Conservation (phyloP, 148 eudicot genomes). For the Heliosperma pusillum region DNA sequence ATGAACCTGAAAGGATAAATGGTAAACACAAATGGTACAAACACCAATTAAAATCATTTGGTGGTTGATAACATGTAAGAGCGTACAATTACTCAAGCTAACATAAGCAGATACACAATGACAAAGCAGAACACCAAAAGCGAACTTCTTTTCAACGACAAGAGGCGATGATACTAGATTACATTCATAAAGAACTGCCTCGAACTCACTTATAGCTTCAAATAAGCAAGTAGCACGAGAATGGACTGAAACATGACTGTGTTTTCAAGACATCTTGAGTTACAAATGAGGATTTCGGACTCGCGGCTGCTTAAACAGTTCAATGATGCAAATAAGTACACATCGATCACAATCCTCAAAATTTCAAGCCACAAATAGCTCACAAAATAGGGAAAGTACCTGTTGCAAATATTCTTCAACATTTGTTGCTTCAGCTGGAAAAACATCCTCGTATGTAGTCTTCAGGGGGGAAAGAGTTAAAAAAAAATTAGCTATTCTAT, state of each 20-base stretch:
- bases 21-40: conserved; percentile 6
- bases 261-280: not conserved
- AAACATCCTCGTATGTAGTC: conserved; percentile 96
- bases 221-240: not conserved
- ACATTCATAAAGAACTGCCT: not conserved
- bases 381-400: conserved; percentile 36
- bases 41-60: not conserved
- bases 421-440: conserved; percentile 92
- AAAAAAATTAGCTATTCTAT: conserved; percentile 8
- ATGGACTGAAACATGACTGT: not conserved
- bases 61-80: not conserved
- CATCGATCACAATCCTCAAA: not conserved
- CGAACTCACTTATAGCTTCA: not conserved
- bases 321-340: too few relatives aligned
- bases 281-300: not conserved
- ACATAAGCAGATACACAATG: not conserved
- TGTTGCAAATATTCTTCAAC: conserved; percentile 93
- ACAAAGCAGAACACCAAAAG: not conserved
- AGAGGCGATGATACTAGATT: not conserved
- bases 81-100: not conserved
- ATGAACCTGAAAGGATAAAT: conserved; percentile 59
- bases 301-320: not conserved
- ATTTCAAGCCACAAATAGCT: not conserved
- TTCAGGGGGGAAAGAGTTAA: conserved; percentile 24
- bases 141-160: not conserved